A percentile compares a stretch with the other conserved stretches of the same genome.
These are phyloP conservation scores for Glycyrrhiza uralensis DNA, from an alignment of 306 rosid genomes.

Conservation along the genomic window DNA sequence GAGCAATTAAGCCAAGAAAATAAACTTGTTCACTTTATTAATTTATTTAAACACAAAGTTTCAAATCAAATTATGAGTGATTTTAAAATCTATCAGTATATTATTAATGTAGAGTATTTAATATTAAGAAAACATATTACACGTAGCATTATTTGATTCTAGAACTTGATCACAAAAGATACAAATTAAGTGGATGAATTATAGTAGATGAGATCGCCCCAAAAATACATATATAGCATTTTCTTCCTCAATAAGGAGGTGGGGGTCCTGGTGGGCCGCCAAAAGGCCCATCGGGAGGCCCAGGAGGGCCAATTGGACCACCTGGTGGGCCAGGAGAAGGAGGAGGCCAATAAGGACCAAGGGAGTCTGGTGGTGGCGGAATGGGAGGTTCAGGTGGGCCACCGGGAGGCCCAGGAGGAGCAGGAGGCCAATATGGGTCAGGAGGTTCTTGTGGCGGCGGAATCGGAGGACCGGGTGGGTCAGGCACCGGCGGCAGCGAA, in stretches of 20 bases:
- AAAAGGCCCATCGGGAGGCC: background rate
- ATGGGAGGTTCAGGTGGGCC: conserved; percentile 10
- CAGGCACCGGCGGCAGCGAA: background rate
- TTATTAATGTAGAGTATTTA: too few relatives aligned
- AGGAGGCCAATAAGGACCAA: background rate
- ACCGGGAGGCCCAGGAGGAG: background rate
- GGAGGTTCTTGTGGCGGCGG: background rate
- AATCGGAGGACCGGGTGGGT: background rate
- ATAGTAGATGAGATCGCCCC: too few relatives aligned
- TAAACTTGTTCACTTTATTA: background rate
- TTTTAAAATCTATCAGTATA: too few relatives aligned
- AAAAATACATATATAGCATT: too few relatives aligned
- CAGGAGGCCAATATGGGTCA: background rate
- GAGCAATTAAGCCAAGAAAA: background rate
- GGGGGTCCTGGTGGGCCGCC: background rate
- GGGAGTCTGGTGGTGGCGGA: background rate
- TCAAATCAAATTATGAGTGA: too few relatives aligned
- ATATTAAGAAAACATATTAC: too few relatives aligned
- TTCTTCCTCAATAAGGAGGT: too few relatives aligned
- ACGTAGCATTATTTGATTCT: too few relatives aligned
- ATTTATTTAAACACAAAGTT: background rate
- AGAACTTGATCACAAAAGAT: too few relatives aligned
- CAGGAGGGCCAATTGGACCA: background rate
- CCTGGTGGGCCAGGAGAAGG: background rate
- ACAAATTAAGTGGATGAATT: too few relatives aligned